phyloP scores from a whole-genome alignment of 805 yeast genomes.

The Candida cerambycidarum region DNA sequence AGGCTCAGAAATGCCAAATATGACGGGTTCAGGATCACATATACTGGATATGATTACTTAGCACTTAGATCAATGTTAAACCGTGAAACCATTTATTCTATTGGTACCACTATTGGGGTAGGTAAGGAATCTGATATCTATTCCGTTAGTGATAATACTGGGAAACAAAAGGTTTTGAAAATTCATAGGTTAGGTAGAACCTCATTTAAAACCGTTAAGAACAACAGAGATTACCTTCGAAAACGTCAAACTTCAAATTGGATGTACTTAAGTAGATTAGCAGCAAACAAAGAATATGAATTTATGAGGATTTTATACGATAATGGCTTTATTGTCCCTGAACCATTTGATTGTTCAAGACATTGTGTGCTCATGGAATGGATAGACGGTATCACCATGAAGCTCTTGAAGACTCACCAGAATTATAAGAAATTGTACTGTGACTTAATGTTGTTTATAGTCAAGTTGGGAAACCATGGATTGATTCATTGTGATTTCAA shows the following conservation, averaged over 20 bases:
- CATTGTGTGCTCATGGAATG: slow-evolving; percentile 93
- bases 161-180: slow-evolving; percentile 70
- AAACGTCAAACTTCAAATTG: slow-evolving; percentile 76
- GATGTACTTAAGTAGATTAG: slow-evolving; percentile 88
- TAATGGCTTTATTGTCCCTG: slow-evolving; percentile 83
- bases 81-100: slow-evolving; percentile 68
- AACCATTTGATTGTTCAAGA: slow-evolving; percentile 84
- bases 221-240: slow-evolving; percentile 86
- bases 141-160: slow-evolving; percentile 68
- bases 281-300: slow-evolving; percentile 90
- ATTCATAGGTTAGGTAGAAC: slow-evolving; percentile 93
- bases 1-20: slow-evolving; percentile 86
- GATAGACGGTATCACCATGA: slow-evolving; percentile 88
- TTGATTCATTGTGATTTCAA: slow-evolving; percentile 96
- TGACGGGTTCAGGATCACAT: slow-evolving; percentile 90
- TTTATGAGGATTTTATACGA: slow-evolving; percentile 76
- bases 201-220: slow-evolving; percentile 88
- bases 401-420: slow-evolving; percentile 68
- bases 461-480: slow-evolving; percentile 81
- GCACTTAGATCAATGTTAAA: slow-evolving; percentile 84
- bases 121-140: slow-evolving; percentile 98
- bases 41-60: slow-evolving; percentile 87
- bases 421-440: slow-evolving; percentile 74
- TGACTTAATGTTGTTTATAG: slow-evolving; percentile 83
- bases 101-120: slow-evolving; percentile 89